Conservation (phyloP, 108 stramenopile species). For the Nitzschia inconspicua region DNA sequence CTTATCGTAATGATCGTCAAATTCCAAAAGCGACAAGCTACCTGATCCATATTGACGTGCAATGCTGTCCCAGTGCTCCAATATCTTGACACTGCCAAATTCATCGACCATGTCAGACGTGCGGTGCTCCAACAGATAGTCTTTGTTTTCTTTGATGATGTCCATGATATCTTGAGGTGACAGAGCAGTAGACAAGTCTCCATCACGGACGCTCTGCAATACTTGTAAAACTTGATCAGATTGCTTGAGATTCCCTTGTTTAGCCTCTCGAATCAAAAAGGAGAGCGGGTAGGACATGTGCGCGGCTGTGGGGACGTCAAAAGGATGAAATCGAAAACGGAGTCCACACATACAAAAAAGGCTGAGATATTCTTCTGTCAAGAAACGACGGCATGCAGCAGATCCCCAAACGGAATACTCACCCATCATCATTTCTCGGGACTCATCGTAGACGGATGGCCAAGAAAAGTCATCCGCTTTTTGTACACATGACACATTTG, state of each 20-base stretch:
- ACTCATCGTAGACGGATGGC: conserved; percentile 17
- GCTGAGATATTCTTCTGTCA: neutral
- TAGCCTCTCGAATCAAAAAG: conserved; percentile 16
- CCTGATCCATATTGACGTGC: neutral
- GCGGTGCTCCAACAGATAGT: conserved; percentile 1
- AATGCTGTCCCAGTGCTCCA: neutral
- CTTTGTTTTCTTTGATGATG: conserved; percentile 12
- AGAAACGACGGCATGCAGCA: too few relatives aligned
- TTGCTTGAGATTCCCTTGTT: conserved; percentile 2
- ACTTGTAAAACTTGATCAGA: conserved; percentile 1
- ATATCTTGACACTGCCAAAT: conserved; percentile 11
- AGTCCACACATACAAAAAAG: neutral
- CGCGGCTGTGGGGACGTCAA: neutral
- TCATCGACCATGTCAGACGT: neutral
- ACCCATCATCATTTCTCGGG: conserved; percentile 25
- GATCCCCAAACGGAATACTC: neutral
- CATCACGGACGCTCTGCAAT: neutral
- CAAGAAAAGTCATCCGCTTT: too few relatives aligned
- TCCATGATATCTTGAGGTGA: conserved; percentile 9
- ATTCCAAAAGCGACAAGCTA: conserved; percentile 17
- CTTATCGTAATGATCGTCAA: conserved; percentile 29
- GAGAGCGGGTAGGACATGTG: conserved; percentile 17
- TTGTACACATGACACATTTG: too few relatives aligned
- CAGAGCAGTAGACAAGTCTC: neutral
- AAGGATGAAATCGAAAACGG: neutral